Evolutionary conservation across 345 rosid genomes (phyloP), one percentile per base, ranked within the genome.

Genomic region (Lepidium aucheri): DNA sequence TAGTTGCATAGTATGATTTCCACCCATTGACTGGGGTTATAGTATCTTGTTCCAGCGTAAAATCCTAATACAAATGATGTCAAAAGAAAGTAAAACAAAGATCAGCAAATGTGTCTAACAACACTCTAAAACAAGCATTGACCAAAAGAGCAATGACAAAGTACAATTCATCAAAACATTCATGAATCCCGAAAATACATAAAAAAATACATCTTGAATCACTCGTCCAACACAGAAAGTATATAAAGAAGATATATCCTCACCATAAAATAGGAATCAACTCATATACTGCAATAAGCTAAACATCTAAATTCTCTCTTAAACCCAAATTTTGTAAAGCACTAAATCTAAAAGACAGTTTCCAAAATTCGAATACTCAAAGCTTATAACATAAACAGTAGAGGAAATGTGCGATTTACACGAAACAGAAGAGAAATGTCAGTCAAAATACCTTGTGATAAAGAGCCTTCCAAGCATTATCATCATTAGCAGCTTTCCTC

Each of bases 401-500:
- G 35, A 34, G 5, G 50, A 22, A 44, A 57, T 30, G 5, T 14
- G 16, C 26, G 38, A 63, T 17, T 18, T 2, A 56, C 18, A 38
- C 1, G 17, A 15, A 14, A 9, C 14, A 61, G 4, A 45, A 17
- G 43, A 49, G 13, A 50, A 52, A 34, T 9, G 35, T 54, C 33
- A 32, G 14, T 32, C 20, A 0, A 65, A 62, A 33, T 41, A 87
- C 99, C 97, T 95, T 95, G 70, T 87, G 95, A 82, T 89, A 95
- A 11, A 95, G 89, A 13, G 91, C 95, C 54, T 91, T 95, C 99
- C 99, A 95, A 52, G 97, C 98, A 74, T 84, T 95, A 67, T 95
- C 98, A 63, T 95, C 99, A 63, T 95, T 95, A 36, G 99, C 99
- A 53, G 98, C 99, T 71, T 81, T 91, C 54, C 99, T 84, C 99